Percentiles rank a stretch among this genome's conserved stretches.
Conservation (phyloP, 1,139 yeast genomes). For the Suhomyces yuchorum region DNA sequence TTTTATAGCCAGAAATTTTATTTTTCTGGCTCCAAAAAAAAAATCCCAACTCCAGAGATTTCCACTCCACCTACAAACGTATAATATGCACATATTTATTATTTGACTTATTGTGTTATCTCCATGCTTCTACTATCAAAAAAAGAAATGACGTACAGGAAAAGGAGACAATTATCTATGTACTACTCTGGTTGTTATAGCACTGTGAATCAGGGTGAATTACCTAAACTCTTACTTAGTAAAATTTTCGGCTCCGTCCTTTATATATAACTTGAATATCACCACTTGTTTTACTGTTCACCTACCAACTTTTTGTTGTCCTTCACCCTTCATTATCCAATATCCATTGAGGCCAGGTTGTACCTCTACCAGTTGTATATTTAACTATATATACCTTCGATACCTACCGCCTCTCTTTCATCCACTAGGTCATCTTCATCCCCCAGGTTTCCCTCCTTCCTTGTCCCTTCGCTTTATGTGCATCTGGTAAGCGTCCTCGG, state of each 20-base stretch:
- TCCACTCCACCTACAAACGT: conserved; percentile 9
- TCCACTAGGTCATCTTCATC: conserved; percentile 1
- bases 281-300: background rate
- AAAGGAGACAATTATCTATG: conserved; percentile 15
- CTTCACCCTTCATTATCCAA: conserved; percentile 5
- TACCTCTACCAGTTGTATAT: conserved; percentile 7
- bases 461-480: conserved; percentile 1
- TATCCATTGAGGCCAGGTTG: conserved; percentile 11
- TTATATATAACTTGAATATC: conserved; percentile 5
- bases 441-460: conserved; percentile 5
- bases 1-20: conserved; percentile 1
- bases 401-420: conserved; percentile 8
- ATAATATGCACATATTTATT: conserved; percentile 10
- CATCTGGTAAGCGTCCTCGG: background rate
- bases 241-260: conserved; percentile 10
- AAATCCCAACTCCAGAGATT: conserved; percentile 8
- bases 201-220: conserved; percentile 13
- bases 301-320: background rate
- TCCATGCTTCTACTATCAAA: conserved; percentile 10
- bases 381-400: conserved; percentile 6
- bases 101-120: conserved; percentile 12
- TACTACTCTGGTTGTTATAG: conserved; percentile 14
- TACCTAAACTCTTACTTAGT: conserved; percentile 5
- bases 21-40: conserved; percentile 3
- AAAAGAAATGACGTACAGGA: conserved; percentile 12